Conservation (phyloP, 495 filamentous ascomycete species). For the Tuber indicum region DNA sequence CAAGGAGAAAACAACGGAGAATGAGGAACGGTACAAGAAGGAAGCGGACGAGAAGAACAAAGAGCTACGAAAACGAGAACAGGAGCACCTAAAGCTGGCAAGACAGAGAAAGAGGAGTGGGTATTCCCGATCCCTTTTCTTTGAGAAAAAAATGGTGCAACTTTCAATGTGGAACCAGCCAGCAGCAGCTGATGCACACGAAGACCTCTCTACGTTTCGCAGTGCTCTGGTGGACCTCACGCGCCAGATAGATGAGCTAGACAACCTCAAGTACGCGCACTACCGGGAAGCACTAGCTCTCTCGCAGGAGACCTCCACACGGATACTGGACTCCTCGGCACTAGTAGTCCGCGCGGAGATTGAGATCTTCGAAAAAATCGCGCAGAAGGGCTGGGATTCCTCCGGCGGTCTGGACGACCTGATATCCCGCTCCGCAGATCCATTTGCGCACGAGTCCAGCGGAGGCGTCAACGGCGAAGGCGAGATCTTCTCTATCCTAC, state of each 20-base stretch:
- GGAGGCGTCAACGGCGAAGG: conserved; percentile 38
- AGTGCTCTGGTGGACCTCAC: conserved; percentile 54
- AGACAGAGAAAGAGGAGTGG: conserved; percentile 49
- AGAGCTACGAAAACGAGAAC: conserved; percentile 56
- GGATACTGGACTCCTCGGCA: conserved; percentile 57
- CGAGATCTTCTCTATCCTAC: conserved; percentile 40
- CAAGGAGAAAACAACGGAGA: conserved; percentile 53
- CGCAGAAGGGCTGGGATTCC: conserved; percentile 56
- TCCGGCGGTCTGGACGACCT: conserved; percentile 59
- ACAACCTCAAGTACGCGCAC: conserved; percentile 53
- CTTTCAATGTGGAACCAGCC: conserved; percentile 30
- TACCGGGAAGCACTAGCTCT: conserved; percentile 52
- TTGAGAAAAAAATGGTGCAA: conserved; percentile 12
- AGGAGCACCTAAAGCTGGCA: conserved; percentile 55
- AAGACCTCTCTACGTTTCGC: conserved; percentile 41
- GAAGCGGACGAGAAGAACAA: conserved; percentile 48
- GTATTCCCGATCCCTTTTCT: conserved; percentile 35
- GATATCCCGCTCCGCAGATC: conserved; percentile 54
- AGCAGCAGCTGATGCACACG: conserved; percentile 33
- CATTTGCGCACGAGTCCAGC: conserved; percentile 52
- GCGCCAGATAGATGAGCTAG: conserved; percentile 55
- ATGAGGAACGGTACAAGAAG: conserved; percentile 53
- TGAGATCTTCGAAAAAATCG: conserved; percentile 60
- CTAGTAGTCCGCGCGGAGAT: conserved; percentile 58
- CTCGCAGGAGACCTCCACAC: conserved; percentile 53